Evolutionary conservation across 331 rosid genomes (phyloP).

Genomic region (Malus hybrid): DNA sequence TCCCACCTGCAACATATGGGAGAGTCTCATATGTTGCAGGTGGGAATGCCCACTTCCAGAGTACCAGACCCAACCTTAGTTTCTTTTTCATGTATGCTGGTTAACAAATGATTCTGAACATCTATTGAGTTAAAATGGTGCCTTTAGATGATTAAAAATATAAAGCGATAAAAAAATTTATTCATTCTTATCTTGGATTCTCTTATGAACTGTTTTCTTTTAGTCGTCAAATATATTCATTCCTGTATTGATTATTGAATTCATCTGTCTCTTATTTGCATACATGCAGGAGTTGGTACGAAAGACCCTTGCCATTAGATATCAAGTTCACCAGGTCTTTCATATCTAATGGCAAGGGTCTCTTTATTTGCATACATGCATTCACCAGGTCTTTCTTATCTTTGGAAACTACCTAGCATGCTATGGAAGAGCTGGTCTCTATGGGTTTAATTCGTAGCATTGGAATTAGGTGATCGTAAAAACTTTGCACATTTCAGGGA

Average conservation of each 20-base stretch:
- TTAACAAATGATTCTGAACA: background rate
- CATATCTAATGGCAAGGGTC: no score
- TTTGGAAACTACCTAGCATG: constrained; percentile 87
- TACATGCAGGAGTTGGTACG: constrained; percentile 67
- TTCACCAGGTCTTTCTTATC: constrained; percentile 69
- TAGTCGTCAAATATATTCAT: background rate
- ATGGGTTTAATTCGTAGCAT: constrained; percentile 84
- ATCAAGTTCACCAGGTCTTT: no score
- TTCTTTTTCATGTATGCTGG: background rate
- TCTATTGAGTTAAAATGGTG: background rate
- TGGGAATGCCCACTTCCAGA: background rate
- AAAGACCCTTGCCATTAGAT: no score
- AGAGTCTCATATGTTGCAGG: no score
- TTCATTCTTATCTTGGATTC: background rate
- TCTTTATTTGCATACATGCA: no score
- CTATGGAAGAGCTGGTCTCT: constrained; percentile 80
- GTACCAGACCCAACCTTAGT: background rate
- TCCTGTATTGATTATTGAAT: background rate
- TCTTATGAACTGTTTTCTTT: background rate
- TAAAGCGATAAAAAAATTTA: background rate
- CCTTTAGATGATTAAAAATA: background rate
- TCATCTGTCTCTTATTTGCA: constrained; percentile 1
- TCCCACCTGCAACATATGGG: background rate
- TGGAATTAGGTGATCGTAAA: constrained; percentile 63
- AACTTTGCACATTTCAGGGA: background rate